A percentile compares a stretch with the other conserved stretches of the same genome.
phyloP scores from a whole-genome alignment of 352 stramenopile species.

The Thraustochytrium striatum region DNA sequence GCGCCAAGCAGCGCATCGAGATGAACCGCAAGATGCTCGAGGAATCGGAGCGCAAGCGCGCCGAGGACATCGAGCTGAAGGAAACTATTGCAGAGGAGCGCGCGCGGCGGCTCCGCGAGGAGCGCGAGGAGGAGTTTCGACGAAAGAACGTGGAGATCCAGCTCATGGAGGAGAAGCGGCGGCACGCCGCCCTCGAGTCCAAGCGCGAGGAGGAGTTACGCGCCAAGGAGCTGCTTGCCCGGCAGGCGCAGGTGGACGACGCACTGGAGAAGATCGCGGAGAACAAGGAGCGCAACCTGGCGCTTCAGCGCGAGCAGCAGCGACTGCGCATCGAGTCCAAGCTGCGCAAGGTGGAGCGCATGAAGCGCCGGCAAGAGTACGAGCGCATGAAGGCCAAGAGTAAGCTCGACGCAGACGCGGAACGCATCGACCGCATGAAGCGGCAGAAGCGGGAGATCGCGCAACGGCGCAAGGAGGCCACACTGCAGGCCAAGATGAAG shows the following conservation, averaged over 20 bases:
- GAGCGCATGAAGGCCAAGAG: constrained; percentile 22
- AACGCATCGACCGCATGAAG: constrained; percentile 46
- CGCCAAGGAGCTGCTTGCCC: constrained; percentile 52
- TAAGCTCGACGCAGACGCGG: constrained; percentile 22
- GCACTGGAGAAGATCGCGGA: constrained; percentile 48
- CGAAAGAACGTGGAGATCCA: constrained; percentile 52
- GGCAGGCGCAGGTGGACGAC: constrained; percentile 53
- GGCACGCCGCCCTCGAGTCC: constrained; percentile 51
- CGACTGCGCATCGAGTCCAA: constrained; percentile 44
- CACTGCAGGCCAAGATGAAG: constrained; percentile 44
- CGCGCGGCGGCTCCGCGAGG: not conserved
- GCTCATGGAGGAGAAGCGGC: constrained; percentile 57
- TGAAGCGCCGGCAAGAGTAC: constrained; percentile 27
- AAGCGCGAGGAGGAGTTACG: constrained; percentile 54
- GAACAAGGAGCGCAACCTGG: constrained; percentile 38
- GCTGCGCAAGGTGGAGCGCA: constrained; percentile 35
- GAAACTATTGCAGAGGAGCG: constrained; percentile 16
- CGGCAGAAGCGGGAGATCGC: constrained; percentile 24
- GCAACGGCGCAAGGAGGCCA: constrained; percentile 33
- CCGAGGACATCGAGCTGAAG: constrained; percentile 16
- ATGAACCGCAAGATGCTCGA: constrained; percentile 49
- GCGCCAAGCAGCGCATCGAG: constrained; percentile 61
- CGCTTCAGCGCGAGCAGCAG: constrained; percentile 34
- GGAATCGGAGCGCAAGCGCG: constrained; percentile 33
- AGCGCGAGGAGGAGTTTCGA: constrained; percentile 50